These are phyloP conservation scores for Acrodontium crateriforme DNA, from an alignment of 2,329 filamentous ascomycete genomes.

Conservation along the genomic window DNA sequence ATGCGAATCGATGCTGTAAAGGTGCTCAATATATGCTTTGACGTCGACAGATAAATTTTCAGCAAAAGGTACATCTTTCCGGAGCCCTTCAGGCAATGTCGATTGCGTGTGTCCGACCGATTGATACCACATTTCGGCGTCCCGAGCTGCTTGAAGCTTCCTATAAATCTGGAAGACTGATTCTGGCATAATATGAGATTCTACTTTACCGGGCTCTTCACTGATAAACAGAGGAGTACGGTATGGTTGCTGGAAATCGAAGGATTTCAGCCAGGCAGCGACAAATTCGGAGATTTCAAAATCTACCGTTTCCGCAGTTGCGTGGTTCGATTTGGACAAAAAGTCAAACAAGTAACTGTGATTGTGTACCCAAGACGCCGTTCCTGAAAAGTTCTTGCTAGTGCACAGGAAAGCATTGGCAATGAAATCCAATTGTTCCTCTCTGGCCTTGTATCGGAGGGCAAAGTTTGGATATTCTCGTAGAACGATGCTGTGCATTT, in stretches of 20 bases:
- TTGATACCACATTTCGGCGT: constrained; percentile 5
- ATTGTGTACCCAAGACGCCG: constrained; percentile 40
- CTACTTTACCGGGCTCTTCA: background rate
- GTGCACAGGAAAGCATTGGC: constrained; percentile 38
- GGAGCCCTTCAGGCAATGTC: constrained; percentile 2
- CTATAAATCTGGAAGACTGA: background rate
- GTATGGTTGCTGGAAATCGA: constrained; percentile 5
- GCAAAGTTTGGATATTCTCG: constrained; percentile 2
- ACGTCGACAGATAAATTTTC: constrained; percentile 5
- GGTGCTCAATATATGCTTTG: constrained; percentile 1
- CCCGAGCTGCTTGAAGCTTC: constrained; percentile 3
- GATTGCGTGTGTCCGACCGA: too few species aligned
- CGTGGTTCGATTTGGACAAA: background rate
- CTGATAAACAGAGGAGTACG: constrained; percentile 2
- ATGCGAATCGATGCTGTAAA: constrained; percentile 2
- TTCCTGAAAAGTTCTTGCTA: constrained; percentile 43
- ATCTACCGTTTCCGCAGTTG: background rate
- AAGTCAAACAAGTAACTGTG: constrained; percentile 44
- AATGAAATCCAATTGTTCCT: constrained; percentile 33
- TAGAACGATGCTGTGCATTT: constrained; percentile 18
- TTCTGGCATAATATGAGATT: background rate
- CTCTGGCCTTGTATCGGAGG: background rate
- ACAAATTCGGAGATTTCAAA: background rate
- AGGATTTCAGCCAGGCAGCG: constrained; percentile 1
- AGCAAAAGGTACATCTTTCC: constrained; percentile 7